Evolutionary conservation across 148 eudicot species (phyloP).

Genomic region (Persicaria tinctoria): DNA sequence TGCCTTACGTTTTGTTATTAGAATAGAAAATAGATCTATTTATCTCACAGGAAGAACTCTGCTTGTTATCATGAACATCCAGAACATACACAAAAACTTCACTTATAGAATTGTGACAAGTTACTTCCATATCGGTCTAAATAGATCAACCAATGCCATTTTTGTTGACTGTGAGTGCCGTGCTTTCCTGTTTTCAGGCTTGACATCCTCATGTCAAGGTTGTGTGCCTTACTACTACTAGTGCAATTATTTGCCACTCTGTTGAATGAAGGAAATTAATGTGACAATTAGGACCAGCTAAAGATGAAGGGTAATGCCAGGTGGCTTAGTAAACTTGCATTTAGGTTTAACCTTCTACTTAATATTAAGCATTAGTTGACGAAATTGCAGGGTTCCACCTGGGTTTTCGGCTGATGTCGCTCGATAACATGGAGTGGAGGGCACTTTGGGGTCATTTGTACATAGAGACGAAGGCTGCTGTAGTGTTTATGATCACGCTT

Average conservation of each 20-base stretch:
- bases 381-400: neutral
- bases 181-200: neutral
- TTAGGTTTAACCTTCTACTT: neutral
- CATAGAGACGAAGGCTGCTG: neutral
- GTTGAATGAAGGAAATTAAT: neutral
- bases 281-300: neutral
- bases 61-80: neutral
- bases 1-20: neutral
- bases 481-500: neutral
- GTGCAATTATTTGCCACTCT: neutral
- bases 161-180: neutral
- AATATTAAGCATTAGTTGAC: neutral
- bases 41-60: neutral
- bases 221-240: neutral
- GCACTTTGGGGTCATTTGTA: neutral
- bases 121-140: neutral
- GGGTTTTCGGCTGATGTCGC: neutral
- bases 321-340: neutral
- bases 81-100: neutral
- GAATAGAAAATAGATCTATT: neutral
- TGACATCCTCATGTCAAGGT: neutral
- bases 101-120: neutral
- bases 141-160: neutral
- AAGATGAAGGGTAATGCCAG: neutral
- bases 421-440: neutral